phyloP scores from a whole-genome alignment of 2,329 filamentous ascomycete genomes.

The Alternaria brassicae region DNA sequence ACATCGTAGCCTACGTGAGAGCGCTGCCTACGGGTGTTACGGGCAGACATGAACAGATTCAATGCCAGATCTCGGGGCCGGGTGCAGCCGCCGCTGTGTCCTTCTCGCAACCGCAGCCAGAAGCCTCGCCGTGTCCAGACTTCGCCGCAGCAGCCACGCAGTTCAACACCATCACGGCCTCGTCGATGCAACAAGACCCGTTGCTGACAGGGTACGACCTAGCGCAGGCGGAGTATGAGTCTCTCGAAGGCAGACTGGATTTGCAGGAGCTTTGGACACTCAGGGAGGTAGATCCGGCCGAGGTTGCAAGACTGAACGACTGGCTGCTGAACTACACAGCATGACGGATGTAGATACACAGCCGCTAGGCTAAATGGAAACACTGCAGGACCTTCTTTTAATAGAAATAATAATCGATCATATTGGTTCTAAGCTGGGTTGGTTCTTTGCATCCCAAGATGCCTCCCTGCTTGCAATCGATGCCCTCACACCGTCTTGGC shows the following conservation, averaged over 20 bases:
- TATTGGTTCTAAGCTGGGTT: neutral
- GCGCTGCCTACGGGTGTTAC: neutral
- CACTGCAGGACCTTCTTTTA: neutral
- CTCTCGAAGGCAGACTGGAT: neutral
- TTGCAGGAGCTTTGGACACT: conserved; percentile 4
- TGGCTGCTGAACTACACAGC: neutral
- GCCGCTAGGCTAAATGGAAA: neutral
- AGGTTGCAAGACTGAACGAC: neutral
- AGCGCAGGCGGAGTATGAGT: neutral
- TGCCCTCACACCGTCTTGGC: neutral
- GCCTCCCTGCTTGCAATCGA: neutral
- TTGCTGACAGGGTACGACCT: neutral
- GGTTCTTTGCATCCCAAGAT: neutral
- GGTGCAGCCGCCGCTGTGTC: neutral
- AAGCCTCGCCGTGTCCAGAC: neutral
- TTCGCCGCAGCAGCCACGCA: neutral
- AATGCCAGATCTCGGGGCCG: neutral
- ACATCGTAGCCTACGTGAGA: neutral
- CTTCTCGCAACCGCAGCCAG: neutral
- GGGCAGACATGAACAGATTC: neutral
- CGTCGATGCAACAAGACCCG: neutral
- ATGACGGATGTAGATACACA: neutral
- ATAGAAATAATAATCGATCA: neutral
- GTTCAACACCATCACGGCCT: neutral
- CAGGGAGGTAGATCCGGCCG: neutral